Base-by-base conservation (phyloP, 495 filamentous ascomycete genomes). In the Aspergillus saccharolyticus region DNA sequence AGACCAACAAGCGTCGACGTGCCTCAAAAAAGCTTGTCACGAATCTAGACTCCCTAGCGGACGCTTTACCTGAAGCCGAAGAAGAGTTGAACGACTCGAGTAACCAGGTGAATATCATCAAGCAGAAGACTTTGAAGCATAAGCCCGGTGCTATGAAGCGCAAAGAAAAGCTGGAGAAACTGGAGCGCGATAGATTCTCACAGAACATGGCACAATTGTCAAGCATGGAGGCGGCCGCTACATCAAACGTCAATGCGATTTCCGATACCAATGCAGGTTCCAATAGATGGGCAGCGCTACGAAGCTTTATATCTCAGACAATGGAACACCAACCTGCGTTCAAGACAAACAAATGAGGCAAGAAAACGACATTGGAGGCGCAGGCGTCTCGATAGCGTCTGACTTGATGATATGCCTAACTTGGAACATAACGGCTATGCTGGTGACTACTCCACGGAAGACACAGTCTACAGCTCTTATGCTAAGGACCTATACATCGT, bases 151-250 rank as follows among this genome's bases (percentile, higher is more conserved):
- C 90, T 15, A 76, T 89, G 76, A 96, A 91, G 80, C 78, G 83
- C 62, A 91, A 87, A 73, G 89, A 91, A 70, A 84, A 82, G 69
- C 43, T 96, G 24, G 87, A 95, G 52, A 82, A 74, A 70, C 70
- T 77, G 60, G 93, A 97, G 79, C 83, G 87, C 67, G 84, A 90
- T 70, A 77, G 92, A 56, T 96, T 96, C 66, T 84, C 81, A 55
- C 80, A 76, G 71, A 96, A 91, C 70, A 73, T 97, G 78, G 91
- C 88, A 42, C 78, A 83, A 56, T 72, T 63, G 78, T 80, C 58
- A 43, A 68, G 39, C 63, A 74, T 71, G 12, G 63, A 64, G 19
- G 16, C 66, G 42, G 52, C 54, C 42, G 28, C 66, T 17, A 52
- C 55, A 33, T 15, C 63, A 48, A 57, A 44, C 44, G 59, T 58